Percentiles rank a stretch among this genome's conserved stretches.
These are phyloP conservation scores for Bondarzewia mesenterica DNA, from an alignment of 1,284 basidiomycete species.

Conservation along the genomic window DNA sequence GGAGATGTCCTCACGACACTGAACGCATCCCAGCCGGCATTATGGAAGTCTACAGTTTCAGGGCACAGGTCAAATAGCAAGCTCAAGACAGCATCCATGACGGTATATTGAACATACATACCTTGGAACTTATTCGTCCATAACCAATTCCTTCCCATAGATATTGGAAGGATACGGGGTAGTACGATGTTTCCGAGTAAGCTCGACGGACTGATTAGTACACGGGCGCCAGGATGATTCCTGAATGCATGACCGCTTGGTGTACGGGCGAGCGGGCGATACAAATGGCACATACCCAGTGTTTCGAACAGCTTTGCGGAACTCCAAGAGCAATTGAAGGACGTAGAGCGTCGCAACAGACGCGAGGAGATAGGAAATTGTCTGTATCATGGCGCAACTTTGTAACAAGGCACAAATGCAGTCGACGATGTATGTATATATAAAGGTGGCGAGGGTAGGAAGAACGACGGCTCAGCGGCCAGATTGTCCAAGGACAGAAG, in stretches of 20 bases:
- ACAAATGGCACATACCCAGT: background rate
- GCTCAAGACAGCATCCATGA: too few species aligned
- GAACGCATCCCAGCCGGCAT: slow-evolving; percentile 1
- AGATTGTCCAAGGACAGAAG: too few species aligned
- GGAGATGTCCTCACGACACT: background rate
- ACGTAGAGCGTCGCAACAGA: background rate
- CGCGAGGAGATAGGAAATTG: too few species aligned
- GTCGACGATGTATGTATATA: too few species aligned
- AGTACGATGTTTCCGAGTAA: background rate
- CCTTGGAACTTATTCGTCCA: background rate
- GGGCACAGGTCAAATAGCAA: background rate
- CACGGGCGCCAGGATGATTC: background rate
- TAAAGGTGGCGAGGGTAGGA: too few species aligned
- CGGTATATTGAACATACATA: too few species aligned
- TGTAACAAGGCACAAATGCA: too few species aligned
- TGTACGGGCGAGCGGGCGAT: background rate
- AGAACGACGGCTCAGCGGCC: too few species aligned
- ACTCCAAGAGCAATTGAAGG: background rate
- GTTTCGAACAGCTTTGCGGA: background rate
- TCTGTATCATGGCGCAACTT: too few species aligned
- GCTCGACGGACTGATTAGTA: background rate
- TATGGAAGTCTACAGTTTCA: slow-evolving; percentile 1
- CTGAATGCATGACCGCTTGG: background rate
- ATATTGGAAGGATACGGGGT: slow-evolving; percentile 1
- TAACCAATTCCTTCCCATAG: background rate